These are phyloP conservation scores for Boletus reticulatus DNA, from an alignment of 768 basidiomycete species.

Conservation along the genomic window DNA sequence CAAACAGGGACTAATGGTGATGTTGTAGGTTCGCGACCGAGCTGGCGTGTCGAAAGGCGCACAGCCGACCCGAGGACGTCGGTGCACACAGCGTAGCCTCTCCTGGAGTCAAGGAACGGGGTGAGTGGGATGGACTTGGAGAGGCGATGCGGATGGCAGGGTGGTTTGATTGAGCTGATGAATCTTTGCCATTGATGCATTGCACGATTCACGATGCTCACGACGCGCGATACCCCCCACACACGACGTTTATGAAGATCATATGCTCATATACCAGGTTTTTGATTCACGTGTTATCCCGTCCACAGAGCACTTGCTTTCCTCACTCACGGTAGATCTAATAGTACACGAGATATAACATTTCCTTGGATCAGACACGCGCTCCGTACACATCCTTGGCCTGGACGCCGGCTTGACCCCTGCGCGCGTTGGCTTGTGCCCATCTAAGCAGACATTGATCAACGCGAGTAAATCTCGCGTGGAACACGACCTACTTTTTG, in stretches of 20 bases:
- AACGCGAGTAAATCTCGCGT: not conserved
- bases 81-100: conserved; percentile 5
- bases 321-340: not conserved
- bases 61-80: conserved; percentile 2
- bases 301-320: not conserved
- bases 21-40: conserved; percentile 75
- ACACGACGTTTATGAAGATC: not conserved
- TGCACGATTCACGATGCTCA: not conserved
- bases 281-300: too few relatives aligned
- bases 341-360: not conserved
- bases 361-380: conserved; percentile 41
- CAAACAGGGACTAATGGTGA: not conserved
- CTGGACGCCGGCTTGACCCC: conserved; percentile 76
- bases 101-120: conserved; percentile 35
- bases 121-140: conserved; percentile 65
- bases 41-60: conserved; percentile 70
- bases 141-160: conserved; percentile 73
- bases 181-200: not conserved
- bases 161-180: conserved; percentile 57
- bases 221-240: conserved; percentile 6
- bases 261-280: not conserved
- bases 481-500: conserved; percentile 69
- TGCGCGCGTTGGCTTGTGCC: conserved; percentile 84
- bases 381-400: conserved; percentile 79
- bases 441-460: conserved; percentile 46